Evolutionary conservation across 2,329 filamentous ascomycete genomes (phyloP).

Genomic region (Rhytidhysteron rufulum): DNA sequence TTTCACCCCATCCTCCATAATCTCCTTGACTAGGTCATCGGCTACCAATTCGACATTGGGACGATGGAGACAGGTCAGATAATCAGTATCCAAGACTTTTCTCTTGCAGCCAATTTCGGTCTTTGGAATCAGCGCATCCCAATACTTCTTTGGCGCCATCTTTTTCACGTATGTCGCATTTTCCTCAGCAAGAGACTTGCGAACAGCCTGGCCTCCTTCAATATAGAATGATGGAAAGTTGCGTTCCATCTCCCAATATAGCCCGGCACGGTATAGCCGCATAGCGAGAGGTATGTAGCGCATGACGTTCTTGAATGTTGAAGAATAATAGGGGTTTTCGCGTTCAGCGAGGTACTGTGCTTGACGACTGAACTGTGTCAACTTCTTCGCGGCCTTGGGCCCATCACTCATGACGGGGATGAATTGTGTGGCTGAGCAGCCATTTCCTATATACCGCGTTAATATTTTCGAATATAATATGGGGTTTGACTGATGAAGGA

Average conservation of each 20-base stretch:
- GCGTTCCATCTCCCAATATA: constrained; percentile 43
- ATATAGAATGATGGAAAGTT: constrained; percentile 43
- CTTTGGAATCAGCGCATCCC: constrained; percentile 41
- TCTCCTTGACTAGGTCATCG: constrained; percentile 38
- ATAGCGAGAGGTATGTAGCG: constrained; percentile 44
- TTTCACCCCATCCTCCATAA: constrained; percentile 36
- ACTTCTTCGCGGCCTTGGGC: constrained; percentile 32
- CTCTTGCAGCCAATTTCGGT: constrained; percentile 48
- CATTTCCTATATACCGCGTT: constrained; percentile 33
- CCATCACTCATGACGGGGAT: constrained; percentile 42
- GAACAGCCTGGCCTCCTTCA: constrained; percentile 33
- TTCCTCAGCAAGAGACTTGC: constrained; percentile 33
- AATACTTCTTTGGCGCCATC: constrained; percentile 42
- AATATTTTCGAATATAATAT: not conserved
- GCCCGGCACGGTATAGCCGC: constrained; percentile 41
- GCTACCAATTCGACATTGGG: constrained; percentile 42
- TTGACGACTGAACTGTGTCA: constrained; percentile 50
- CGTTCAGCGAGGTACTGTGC: constrained; percentile 48
- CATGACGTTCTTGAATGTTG: constrained; percentile 42
- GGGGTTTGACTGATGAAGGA: not conserved
- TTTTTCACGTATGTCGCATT: constrained; percentile 42
- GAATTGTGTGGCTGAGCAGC: constrained; percentile 48
- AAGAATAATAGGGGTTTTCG: constrained; percentile 40
- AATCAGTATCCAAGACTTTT: constrained; percentile 47
- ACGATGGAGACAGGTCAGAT: constrained; percentile 41